Evolutionary conservation across 139 green algal species (phyloP).

Genomic region (Asterochloris erici): DNA sequence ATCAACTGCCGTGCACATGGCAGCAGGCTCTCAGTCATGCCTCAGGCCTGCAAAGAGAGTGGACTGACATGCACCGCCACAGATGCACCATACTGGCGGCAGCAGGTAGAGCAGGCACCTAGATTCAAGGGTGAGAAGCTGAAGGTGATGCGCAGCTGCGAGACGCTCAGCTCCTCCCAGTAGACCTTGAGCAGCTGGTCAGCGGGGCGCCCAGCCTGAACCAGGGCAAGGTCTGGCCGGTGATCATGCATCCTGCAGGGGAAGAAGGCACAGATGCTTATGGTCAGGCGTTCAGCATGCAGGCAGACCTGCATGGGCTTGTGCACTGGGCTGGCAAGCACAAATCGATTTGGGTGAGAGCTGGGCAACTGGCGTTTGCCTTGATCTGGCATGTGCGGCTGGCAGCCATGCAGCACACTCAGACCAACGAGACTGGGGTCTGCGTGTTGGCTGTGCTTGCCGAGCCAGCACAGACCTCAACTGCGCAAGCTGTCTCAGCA

Average conservation of each 20-base stretch:
- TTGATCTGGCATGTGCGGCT: not conserved
- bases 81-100: conserved; percentile 2
- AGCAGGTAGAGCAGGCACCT: too few species aligned
- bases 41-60: not conserved
- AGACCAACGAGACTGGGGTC: not conserved
- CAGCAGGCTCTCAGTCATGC: not conserved
- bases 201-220: not conserved
- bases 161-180: conserved; percentile 53
- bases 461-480: not conserved
- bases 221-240: conserved; percentile 5
- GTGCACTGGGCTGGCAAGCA: too few species aligned
- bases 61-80: not conserved
- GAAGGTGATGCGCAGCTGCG: conserved; percentile 42
- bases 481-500: not conserved
- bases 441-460: not conserved
- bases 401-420: not conserved
- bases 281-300: not conserved
- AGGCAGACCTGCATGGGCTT: not conserved
- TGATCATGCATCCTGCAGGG: not conserved
- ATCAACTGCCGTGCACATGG: not conserved
- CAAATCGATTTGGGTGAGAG: too few species aligned
- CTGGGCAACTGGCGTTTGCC: not conserved
- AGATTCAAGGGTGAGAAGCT: conserved; percentile 49
- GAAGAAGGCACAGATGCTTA: not conserved
- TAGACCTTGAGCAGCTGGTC: conserved; percentile 52